A percentile compares a stretch with the other conserved stretches of the same genome.
phyloP scores from a whole-genome alignment of 139 green algal species.

The Deuterostichococcus epilithicus region DNA sequence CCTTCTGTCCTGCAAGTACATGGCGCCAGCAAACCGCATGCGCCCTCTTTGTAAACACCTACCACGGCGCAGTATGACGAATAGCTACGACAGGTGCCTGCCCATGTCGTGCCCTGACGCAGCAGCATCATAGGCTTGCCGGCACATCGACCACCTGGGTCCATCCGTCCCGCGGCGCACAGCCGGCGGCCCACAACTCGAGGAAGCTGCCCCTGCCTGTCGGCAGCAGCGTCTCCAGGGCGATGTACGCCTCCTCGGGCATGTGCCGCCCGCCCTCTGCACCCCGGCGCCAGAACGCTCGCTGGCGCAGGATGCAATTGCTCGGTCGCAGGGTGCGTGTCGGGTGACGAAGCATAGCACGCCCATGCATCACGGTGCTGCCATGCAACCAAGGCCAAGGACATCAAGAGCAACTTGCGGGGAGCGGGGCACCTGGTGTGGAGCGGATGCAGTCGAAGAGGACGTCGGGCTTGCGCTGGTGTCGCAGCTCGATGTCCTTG shows the following conservation, averaged over 20 bases:
- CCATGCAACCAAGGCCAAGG: no score
- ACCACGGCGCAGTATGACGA: no score
- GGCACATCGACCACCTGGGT: conserved; percentile 38
- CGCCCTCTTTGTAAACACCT: no score
- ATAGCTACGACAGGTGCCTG: no score
- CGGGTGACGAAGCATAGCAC: no score
- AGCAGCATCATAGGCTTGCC: neutral
- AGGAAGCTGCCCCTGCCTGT: conserved; percentile 53
- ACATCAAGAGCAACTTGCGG: no score
- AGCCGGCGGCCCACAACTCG: conserved; percentile 55
- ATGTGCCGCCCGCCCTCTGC: conserved; percentile 31
- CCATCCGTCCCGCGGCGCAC: conserved; percentile 47
- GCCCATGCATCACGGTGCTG: no score
- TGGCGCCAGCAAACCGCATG: no score
- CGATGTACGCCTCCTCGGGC: conserved; percentile 55
- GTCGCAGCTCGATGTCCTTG: conserved; percentile 83
- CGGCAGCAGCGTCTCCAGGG: conserved; percentile 83
- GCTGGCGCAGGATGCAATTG: no score
- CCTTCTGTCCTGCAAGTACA: no score
- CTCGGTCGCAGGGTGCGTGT: no score
- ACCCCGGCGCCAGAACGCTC: neutral
- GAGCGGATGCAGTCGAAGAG: conserved; percentile 69
- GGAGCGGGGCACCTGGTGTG: conserved; percentile 21
- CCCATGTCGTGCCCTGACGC: no score
- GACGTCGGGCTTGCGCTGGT: conserved; percentile 89